Percentiles rank a stretch among this genome's conserved stretches.
These are phyloP conservation scores for Coniochaeta prunicola DNA, from an alignment of 2,329 filamentous ascomycete species.

Conservation along the genomic window DNA sequence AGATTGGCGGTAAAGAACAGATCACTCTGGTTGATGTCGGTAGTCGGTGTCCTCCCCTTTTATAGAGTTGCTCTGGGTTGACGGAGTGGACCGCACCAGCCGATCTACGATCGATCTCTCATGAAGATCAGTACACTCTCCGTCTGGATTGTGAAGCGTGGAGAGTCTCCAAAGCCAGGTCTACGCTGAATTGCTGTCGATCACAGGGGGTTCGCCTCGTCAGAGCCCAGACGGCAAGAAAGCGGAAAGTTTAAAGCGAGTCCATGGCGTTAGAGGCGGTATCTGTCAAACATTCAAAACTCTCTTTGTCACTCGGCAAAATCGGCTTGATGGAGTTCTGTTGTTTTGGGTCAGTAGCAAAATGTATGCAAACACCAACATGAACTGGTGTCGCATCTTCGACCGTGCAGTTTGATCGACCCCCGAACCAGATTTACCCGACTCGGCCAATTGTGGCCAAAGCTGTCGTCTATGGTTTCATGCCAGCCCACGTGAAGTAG, in stretches of 20 bases:
- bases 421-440: neutral
- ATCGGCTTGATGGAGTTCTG: neutral
- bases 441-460: neutral
- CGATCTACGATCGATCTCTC: neutral
- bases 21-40: neutral
- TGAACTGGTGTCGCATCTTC: neutral
- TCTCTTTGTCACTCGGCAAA: neutral
- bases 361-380: neutral
- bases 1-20: neutral
- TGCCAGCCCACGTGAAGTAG: no score
- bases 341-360: neutral
- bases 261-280: neutral
- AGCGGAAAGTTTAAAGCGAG: neutral
- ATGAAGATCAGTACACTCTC: neutral
- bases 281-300: neutral
- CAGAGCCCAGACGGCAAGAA: neutral
- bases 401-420: neutral
- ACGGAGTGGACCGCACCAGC: neutral
- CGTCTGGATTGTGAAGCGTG: neutral
- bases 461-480: neutral
- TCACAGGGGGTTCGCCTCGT: neutral
- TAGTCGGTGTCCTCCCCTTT: neutral
- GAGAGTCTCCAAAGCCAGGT: neutral
- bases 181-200: neutral
- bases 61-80: neutral